These are phyloP conservation scores for Acanthamoeba healyi DNA, from an alignment of 208 protist genomes.

Conservation along the genomic window DNA sequence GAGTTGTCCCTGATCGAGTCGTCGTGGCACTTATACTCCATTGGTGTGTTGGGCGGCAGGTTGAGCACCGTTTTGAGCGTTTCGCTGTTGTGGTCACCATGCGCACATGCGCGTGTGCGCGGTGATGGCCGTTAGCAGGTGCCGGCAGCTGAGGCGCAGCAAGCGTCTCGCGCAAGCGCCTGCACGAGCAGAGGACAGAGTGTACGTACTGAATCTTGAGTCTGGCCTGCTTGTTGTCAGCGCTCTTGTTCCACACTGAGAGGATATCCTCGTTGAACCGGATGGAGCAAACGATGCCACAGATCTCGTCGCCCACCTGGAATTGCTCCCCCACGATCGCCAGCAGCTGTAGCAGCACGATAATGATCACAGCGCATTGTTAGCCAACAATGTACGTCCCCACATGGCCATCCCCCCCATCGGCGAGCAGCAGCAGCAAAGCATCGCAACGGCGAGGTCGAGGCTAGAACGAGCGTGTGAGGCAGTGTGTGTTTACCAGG, in stretches of 20 bases:
- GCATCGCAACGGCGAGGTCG: no score
- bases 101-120: neutral
- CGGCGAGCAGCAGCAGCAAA: no score
- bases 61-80: slow-evolving; percentile 74
- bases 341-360: slow-evolving; percentile 77
- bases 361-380: no score
- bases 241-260: slow-evolving; percentile 84
- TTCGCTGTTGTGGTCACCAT: slow-evolving; percentile 73
- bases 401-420: neutral
- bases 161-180: no score
- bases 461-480: no score
- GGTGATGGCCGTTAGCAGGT: no score
- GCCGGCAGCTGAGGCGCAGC: no score
- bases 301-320: slow-evolving; percentile 85
- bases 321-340: slow-evolving; percentile 90
- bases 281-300: slow-evolving; percentile 83
- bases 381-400: neutral
- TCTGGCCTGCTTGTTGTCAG: slow-evolving; percentile 73
- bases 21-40: slow-evolving; percentile 86
- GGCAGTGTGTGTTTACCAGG: slow-evolving; percentile 76
- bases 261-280: slow-evolving; percentile 86
- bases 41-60: slow-evolving; percentile 75
- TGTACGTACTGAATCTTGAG: slow-evolving; percentile 74
- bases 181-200: neutral
- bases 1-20: slow-evolving; percentile 74